Base-by-base conservation (phyloP, 2,329 filamentous ascomycete species). In the Cladophialophora bantiana region DNA sequence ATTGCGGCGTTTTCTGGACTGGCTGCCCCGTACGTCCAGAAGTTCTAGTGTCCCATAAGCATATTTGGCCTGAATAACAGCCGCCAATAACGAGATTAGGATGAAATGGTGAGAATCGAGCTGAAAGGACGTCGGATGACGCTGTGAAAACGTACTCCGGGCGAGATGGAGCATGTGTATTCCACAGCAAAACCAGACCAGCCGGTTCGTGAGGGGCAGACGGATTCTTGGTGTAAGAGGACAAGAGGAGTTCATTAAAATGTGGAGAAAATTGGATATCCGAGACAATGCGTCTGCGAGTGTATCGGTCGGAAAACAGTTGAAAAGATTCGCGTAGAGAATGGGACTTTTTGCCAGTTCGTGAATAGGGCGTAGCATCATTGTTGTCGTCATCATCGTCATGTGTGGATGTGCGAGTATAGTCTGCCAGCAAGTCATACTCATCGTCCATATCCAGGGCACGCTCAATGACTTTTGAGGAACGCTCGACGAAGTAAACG, bases 61-160 rank as follows among this genome's bases (percentile, higher is more conserved):
- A 86, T 15, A 99, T 93, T 79, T 99, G 96, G 6, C 95, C 95
- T 67, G 92, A 96, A 81, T 99, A 99, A 40, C 94, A 94, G 57
- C 96, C 96, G 68, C 95, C 95, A 68, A 99, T 89, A 74, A 99
- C 96, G 62, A 99, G 85, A 73, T 97, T 97, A 4, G 94, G 94
- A 77, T 99, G 95, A 77, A 97, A 97, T 0, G 95, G 95, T n/a
- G 95, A 98, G 80, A 99, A 99, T 72, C 95, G 96, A 70, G 95
- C 95, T 0, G 94, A 92, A 13, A 99, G 85, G 61, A 99, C 93
- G 79, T 99, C 95, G 53, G 94, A 97, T 68, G 96, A 94, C 9
- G 94, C 94, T 74, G 97, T 94, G 78, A 99, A 97, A 65, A 96
- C 90, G 79, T 97, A 98, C 83, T 99, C 95, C 0, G 95, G 93